Evolutionary conservation across 306 rosid genomes (phyloP).

Genomic region (Fagus sylvatica): DNA sequence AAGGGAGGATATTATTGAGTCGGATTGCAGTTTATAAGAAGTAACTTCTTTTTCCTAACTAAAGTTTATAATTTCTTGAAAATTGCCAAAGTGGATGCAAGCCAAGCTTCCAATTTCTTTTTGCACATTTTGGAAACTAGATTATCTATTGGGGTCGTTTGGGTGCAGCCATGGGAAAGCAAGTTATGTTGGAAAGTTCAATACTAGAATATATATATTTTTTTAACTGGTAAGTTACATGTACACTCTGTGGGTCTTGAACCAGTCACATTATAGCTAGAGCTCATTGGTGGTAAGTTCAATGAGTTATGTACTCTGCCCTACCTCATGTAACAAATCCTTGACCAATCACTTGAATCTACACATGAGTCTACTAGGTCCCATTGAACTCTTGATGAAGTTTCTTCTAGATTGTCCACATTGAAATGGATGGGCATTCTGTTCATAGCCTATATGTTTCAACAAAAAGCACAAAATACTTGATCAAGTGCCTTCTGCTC

Average conservation of each 20-base stretch:
- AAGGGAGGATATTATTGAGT: not conserved
- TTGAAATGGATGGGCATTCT: too few species aligned
- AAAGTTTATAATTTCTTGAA: too few species aligned
- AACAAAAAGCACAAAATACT: not conserved
- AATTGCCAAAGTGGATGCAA: not conserved
- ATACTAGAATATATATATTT: not conserved
- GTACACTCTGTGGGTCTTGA: not conserved
- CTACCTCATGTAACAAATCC: not conserved
- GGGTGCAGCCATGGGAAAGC: not conserved
- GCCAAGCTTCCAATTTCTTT: too few species aligned
- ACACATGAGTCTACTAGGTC: too few species aligned
- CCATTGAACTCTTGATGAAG: not conserved
- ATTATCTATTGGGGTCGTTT: not conserved
- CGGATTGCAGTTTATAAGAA: not conserved
- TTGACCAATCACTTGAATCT: not conserved
- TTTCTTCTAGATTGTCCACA: not conserved
- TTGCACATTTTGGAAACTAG: not conserved
- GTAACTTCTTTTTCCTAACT: not conserved
- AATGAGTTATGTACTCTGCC: not conserved
- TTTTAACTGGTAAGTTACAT: not conserved
- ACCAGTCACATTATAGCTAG: not conserved
- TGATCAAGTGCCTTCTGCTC: not conserved
- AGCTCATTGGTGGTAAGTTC: not conserved
- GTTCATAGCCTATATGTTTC: too few species aligned
- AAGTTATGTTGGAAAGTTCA: slow-evolving; percentile 1